Conservation (phyloP, 164 flowering plant genomes). For the Vitis vinifera region DNA sequence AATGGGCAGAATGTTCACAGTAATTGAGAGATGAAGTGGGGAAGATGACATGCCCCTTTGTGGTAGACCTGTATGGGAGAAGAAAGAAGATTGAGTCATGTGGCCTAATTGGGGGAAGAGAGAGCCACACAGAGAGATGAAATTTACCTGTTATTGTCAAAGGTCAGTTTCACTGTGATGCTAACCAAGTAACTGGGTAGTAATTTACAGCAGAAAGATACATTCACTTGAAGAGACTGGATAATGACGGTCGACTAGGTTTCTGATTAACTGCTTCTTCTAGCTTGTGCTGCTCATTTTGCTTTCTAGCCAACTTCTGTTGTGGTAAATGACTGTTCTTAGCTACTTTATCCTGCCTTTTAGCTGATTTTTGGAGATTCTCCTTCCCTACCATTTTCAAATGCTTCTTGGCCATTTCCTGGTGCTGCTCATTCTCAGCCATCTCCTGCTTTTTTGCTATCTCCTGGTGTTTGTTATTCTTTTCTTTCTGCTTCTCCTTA, state of each 20-base stretch:
- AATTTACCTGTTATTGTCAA: too few relatives aligned
- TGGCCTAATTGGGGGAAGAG: too few relatives aligned
- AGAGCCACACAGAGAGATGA: too few relatives aligned
- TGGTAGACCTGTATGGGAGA: too few relatives aligned
- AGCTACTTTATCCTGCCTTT: neutral
- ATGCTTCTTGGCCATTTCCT: conserved; percentile 1
- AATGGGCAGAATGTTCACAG: too few relatives aligned
- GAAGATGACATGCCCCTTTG: too few relatives aligned
- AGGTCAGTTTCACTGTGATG: too few relatives aligned
- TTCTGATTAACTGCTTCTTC: neutral
- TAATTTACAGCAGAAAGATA: neutral
- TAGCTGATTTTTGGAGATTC: neutral
- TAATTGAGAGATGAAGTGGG: too few relatives aligned
- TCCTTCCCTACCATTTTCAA: neutral
- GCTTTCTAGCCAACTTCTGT: conserved; percentile 1
- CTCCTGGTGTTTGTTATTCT: neutral
- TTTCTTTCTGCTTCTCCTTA: neutral
- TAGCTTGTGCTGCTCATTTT: conserved; percentile 1
- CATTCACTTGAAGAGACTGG: conserved; percentile 22
- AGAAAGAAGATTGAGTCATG: too few relatives aligned
- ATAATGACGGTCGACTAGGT: conserved; percentile 4
- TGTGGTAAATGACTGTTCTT: neutral
- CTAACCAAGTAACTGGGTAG: too few relatives aligned
- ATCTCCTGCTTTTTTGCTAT: neutral
- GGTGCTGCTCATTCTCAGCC: neutral